These are phyloP conservation scores for Lactifluus piperatus DNA, from an alignment of 768 basidiomycete species.

Conservation along the genomic window DNA sequence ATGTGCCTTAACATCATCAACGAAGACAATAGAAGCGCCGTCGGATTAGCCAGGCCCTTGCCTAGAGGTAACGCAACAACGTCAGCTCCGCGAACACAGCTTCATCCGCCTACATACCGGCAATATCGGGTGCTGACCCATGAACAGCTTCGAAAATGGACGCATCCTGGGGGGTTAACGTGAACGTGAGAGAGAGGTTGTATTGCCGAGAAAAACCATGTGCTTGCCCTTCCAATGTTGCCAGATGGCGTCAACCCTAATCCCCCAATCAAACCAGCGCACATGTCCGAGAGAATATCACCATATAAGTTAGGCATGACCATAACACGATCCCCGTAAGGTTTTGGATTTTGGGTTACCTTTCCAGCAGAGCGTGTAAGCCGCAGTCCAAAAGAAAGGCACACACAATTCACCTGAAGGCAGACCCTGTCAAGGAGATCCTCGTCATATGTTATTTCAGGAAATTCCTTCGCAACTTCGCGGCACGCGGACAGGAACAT, in stretches of 20 bases:
- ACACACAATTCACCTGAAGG: constrained; percentile 52
- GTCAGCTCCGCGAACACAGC: neutral
- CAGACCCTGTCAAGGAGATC: constrained; percentile 96
- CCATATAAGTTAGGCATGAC: constrained; percentile 99
- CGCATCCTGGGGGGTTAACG: constrained; percentile 58
- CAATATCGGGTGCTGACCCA: constrained; percentile 99
- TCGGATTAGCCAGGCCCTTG: constrained; percentile 96
- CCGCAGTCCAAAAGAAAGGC: neutral
- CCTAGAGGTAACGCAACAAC: constrained; percentile 33
- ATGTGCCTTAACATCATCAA: constrained; percentile 99
- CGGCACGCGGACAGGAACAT: constrained; percentile 99
- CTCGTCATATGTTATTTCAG: constrained; percentile 89
- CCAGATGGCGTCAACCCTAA: constrained; percentile 96
- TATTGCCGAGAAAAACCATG: neutral
- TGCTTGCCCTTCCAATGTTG: constrained; percentile 83
- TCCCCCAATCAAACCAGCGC: constrained; percentile 96
- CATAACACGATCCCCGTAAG: constrained; percentile 96
- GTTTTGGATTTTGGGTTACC: constrained; percentile 88
- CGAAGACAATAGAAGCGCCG: constrained; percentile 90
- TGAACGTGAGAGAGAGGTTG: constrained; percentile 9
- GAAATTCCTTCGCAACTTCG: constrained; percentile 92
- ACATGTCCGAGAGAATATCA: constrained; percentile 97
- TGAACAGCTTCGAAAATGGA: constrained; percentile 99
- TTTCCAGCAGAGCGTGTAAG: constrained; percentile 24
- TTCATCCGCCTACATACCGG: constrained; percentile 40